Evolutionary conservation across 2,329 filamentous ascomycete genomes (phyloP).

Genomic region (Alternaria sp.): DNA sequence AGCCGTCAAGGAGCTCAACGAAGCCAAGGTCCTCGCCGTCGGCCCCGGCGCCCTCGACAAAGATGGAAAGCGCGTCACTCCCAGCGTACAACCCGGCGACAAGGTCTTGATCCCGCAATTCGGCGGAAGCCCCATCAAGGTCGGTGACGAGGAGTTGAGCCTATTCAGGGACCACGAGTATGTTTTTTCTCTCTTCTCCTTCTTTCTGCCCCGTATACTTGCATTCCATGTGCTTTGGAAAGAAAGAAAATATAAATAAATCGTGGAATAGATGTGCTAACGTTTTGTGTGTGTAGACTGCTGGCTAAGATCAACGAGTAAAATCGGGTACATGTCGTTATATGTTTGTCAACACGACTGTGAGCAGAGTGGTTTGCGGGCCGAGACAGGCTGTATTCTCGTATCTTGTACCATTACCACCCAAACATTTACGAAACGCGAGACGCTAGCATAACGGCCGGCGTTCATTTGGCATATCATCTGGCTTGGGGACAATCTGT

Average conservation of each 20-base stretch:
- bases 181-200: slow-evolving; percentile 54
- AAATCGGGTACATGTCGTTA: slow-evolving; percentile 12
- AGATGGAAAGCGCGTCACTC: slow-evolving; percentile 85
- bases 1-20: slow-evolving; percentile 96
- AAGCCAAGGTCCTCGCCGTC: slow-evolving; percentile 94
- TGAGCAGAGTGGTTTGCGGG: slow-evolving; percentile 26
- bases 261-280: slow-evolving; percentile 8
- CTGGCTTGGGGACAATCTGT: slow-evolving; percentile 31
- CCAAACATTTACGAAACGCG: slow-evolving; percentile 19
- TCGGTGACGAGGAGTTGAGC: slow-evolving; percentile 94
- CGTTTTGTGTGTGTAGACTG: slow-evolving; percentile 68
- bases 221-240: no score
- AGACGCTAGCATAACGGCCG: slow-evolving; percentile 42
- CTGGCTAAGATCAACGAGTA: slow-evolving; percentile 99
- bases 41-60: slow-evolving; percentile 88
- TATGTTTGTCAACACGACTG: neutral
- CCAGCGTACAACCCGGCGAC: slow-evolving; percentile 85
- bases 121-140: slow-evolving; percentile 93
- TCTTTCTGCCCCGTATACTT: no score
- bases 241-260: no score
- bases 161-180: slow-evolving; percentile 99
- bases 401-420: slow-evolving; percentile 40
- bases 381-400: neutral
- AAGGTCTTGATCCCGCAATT: slow-evolving; percentile 95
- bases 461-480: slow-evolving; percentile 41